phyloP scores from a whole-genome alignment of 192 early-diverging fungal species.

The Phlyctochytrium arcticum region DNA sequence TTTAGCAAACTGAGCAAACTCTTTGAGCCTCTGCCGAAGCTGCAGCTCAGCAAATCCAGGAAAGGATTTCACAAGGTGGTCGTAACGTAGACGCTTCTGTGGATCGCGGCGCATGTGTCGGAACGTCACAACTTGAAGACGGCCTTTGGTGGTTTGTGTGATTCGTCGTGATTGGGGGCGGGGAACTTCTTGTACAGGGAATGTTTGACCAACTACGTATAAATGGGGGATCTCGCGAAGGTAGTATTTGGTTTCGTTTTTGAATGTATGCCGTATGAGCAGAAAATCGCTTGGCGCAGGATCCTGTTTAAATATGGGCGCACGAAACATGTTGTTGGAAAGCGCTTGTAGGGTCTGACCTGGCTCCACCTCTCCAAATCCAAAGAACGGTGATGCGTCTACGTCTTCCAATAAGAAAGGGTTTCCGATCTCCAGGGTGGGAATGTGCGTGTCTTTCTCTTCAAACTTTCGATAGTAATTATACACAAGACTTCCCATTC shows the following conservation, averaged over 20 bases:
- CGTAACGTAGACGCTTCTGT: slow-evolving; percentile 68
- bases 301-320: slow-evolving; percentile 82
- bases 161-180: slow-evolving; percentile 92
- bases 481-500: slow-evolving; percentile 91
- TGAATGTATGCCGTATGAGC: slow-evolving; percentile 72
- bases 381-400: slow-evolving; percentile 90
- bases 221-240: slow-evolving; percentile 77
- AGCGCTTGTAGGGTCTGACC: slow-evolving; percentile 85
- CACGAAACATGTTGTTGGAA: slow-evolving; percentile 93
- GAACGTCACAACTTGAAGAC: slow-evolving; percentile 78
- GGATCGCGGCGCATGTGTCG: slow-evolving; percentile 81
- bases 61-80: slow-evolving; percentile 73
- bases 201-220: slow-evolving; percentile 89
- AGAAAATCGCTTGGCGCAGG: slow-evolving; percentile 76
- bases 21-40: slow-evolving; percentile 89
- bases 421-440: slow-evolving; percentile 72
- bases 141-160: slow-evolving; percentile 76
- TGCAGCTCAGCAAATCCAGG: slow-evolving; percentile 82
- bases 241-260: slow-evolving; percentile 80
- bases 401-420: slow-evolving; percentile 81
- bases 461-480: slow-evolving; percentile 94
- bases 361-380: slow-evolving; percentile 90
- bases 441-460: slow-evolving; percentile 72
- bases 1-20: slow-evolving; percentile 91
- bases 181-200: slow-evolving; percentile 90